Base-by-base conservation (phyloP, 768 basidiomycete genomes). In the Trametes coccinea region DNA sequence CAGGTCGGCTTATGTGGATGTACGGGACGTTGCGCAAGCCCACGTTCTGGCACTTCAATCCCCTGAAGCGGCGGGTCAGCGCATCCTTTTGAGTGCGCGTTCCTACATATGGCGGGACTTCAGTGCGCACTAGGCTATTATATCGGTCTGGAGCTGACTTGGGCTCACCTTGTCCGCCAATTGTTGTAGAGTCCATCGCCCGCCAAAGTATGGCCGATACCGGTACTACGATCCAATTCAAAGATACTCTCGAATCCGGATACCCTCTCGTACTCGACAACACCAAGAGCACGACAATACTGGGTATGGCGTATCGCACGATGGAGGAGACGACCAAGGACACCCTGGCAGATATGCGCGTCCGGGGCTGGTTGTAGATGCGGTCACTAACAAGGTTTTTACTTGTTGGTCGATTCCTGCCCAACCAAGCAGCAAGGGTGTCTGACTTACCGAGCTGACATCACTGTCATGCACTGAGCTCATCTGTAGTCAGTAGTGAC, bases 21-120 rank as follows among this genome's bases (percentile, higher is more conserved):
- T 85, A 5, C 79, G 84, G 5, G 85, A 87, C 67, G 68, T 84
- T 37, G 85, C 82, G 0, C 70, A 74, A 14, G 84, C 82, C 0
- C 87, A 89, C 66, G 76, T 78, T 0, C 70, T 74, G 5, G 84
- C 84, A 4, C 70, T 91, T 22, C 77, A 78, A 55, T 80, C 77
- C 52, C 75, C 79, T 30, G 78, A 75, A 2, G 87, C 86, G 0
- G 81, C 79, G 2, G 83, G 83, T 1, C 77, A 89, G 57, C 76
- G 89, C 37, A 80, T 89, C 67, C 78, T 89, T 67, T 63, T 83
- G 43, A 72, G 71, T n/a, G 73, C 70, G 2, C 76, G 78, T 64
- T 41, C 62, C 4, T 68, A 37, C 57, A 66, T 62, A 58, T 68
- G 65, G 64, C 64, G 66, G 47, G 67, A 68, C 51, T 68, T 56